These are phyloP conservation scores for Kodamaea ohmeri DNA, from an alignment of 1,139 yeast genomes.

Conservation along the genomic window DNA sequence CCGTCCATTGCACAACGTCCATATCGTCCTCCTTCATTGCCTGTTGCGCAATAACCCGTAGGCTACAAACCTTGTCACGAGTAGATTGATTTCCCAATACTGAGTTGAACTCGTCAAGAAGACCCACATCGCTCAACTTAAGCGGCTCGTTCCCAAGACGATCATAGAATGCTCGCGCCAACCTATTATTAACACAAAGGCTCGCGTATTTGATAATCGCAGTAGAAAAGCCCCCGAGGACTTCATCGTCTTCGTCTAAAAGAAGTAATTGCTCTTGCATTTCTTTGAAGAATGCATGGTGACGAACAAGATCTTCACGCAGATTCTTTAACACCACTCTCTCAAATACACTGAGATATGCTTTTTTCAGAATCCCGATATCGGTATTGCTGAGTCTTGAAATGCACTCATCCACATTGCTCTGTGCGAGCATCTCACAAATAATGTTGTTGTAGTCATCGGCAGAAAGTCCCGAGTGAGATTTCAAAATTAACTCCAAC, in stretches of 20 bases:
- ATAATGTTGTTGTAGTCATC: slow-evolving; percentile 31
- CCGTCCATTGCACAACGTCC: slow-evolving; percentile 29
- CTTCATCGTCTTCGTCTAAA: slow-evolving; percentile 14
- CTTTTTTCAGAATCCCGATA: slow-evolving; percentile 24
- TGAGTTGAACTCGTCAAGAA: slow-evolving; percentile 17
- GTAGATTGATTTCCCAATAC: slow-evolving; percentile 14
- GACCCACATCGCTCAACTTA: slow-evolving; percentile 16
- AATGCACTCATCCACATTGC: slow-evolving; percentile 24
- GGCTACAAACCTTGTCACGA: slow-evolving; percentile 16
- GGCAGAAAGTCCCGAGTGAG: slow-evolving; percentile 24
- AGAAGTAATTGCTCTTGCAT: slow-evolving; percentile 14
- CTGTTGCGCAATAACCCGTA: slow-evolving; percentile 20
- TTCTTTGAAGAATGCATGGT: slow-evolving; percentile 14
- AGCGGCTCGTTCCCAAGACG: slow-evolving; percentile 9
- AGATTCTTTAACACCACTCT: slow-evolving; percentile 12
- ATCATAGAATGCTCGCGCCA: slow-evolving; percentile 8
- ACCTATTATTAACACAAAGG: slow-evolving; percentile 12
- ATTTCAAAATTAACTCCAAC: slow-evolving; percentile 30
- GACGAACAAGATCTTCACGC: slow-evolving; percentile 4
- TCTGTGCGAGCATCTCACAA: slow-evolving; percentile 25
- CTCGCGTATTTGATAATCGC: slow-evolving; percentile 15
- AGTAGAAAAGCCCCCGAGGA: slow-evolving; percentile 12
- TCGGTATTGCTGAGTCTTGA: slow-evolving; percentile 22
- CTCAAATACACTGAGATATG: slow-evolving; percentile 24
- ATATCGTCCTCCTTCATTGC: slow-evolving; percentile 27